Evolutionary conservation across 108 stramenopile species (phyloP).

Genomic region (Nitzschia sp.): DNA sequence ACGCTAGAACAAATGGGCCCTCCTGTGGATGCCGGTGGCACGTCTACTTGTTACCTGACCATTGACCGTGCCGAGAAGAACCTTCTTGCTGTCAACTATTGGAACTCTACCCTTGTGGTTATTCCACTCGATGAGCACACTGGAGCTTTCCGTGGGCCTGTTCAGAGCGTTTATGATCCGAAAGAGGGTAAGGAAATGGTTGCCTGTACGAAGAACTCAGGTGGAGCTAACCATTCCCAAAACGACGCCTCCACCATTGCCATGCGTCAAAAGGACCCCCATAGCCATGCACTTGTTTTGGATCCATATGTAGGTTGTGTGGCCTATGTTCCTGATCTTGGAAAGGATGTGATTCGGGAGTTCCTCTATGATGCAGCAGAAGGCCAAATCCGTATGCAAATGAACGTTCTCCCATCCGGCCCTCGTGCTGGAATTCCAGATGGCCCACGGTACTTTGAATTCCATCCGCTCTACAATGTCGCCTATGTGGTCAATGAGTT

Average conservation of each 20-base stretch:
- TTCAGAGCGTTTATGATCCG: constrained; percentile 58
- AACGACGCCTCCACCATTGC: constrained; percentile 83
- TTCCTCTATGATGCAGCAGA: constrained; percentile 64
- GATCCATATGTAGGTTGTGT: constrained; percentile 88
- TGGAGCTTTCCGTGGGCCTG: constrained; percentile 63
- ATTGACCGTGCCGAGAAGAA: constrained; percentile 77
- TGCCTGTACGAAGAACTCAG: constrained; percentile 60
- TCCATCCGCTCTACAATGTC: constrained; percentile 84
- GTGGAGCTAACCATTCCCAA: constrained; percentile 82
- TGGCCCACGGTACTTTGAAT: constrained; percentile 89
- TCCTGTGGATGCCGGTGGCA: constrained; percentile 82
- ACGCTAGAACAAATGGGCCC: constrained; percentile 60
- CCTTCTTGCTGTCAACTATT: constrained; percentile 91
- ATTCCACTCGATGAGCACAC: constrained; percentile 75
- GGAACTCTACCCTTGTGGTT: constrained; percentile 87
- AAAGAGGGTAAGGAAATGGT: constrained; percentile 65
- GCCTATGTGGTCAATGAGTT: constrained; percentile 91
- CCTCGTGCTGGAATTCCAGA: constrained; percentile 82
- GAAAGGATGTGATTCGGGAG: constrained; percentile 85
- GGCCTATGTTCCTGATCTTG: constrained; percentile 89
- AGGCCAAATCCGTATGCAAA: constrained; percentile 63
- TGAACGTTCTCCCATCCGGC: constrained; percentile 77
- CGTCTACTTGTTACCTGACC: constrained; percentile 93
- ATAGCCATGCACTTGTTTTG: constrained; percentile 92
- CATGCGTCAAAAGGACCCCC: constrained; percentile 90